Base-by-base conservation (phyloP, 2,329 filamentous ascomycete species). In the Cladosporium halotolerans region DNA sequence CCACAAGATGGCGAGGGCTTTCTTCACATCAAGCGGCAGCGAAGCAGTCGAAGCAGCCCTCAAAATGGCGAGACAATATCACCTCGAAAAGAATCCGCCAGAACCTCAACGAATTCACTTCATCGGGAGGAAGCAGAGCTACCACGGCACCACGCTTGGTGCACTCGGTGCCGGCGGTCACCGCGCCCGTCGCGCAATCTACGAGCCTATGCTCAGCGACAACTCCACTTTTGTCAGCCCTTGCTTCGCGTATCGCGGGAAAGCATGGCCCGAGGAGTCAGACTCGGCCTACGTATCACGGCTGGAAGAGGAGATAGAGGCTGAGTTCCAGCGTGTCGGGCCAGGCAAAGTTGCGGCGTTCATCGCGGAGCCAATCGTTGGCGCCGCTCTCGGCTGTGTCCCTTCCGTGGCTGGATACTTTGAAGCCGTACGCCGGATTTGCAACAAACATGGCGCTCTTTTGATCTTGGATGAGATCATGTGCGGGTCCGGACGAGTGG, bases 381-480 rank as follows among this genome's bases (percentile, higher is more conserved):
- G 86, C 3, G 82, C 85, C 5, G 77, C 85, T 1, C 72, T 89
- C 0, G 88, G 86, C 0, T 89, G 84, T 61, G 82, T 88, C 0
- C 78, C 83, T 1, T 73, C 84, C 0, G 76, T 84, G 0, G 71
- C 74, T 0, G 86, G 86, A 0, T 93, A 93, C 59, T 81, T 91
- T 46, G 70, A 74, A 47, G 85, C 84, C 0, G 81, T 92, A 68
- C 79, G 79, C 61, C 71, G 73, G 2, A 73, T 93, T 1, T 93
- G 88, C 65, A 78, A 85, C 49, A 81, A 80, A 56, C 76, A 92
- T 62, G 87, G 85, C 0, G 82, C 84, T 0, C 77, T 93, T 0
- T 73, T 93, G n/a, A 84, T 92, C 43, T 70, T 92, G 0, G 89
- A 93, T 62, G 88, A 92, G 64, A 77, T 89, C 42, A 88, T 90